Base-by-base conservation (phyloP, 495 filamentous ascomycete species). In the Margaritispora aquatica region DNA sequence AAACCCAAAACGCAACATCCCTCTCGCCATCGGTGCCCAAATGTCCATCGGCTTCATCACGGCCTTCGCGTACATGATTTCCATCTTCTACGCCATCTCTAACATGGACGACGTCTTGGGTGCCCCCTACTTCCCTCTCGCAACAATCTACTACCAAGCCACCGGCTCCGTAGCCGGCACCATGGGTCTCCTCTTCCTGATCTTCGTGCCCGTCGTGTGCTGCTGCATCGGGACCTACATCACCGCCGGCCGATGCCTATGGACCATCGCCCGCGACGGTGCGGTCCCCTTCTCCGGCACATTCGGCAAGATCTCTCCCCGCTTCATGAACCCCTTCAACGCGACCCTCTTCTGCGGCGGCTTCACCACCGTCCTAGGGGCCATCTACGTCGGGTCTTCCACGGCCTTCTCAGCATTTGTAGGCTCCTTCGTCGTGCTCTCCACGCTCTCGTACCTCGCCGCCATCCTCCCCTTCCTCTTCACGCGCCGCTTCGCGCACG, bases 81-180 rank as follows among this genome's bases (percentile, higher is more conserved):
- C 88, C 31, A 79, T 90, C 44, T 82, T 86, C 63, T 92, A 92
- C 68, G 74, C 77, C 41, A 88, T 90, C 62, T 82, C 74, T 47
- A 84, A 87, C 60, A 72, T 91, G 44, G 73, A 78, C 41, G 71
- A 73, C 1, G 76, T 91, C 9, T 74, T 85, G 50, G 68, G 73
- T 34, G 78, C 74, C 24, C 67, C 77, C 29, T 77, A 78, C 11
- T 94, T 89, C 69, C 90, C 90, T 0, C 78, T 93, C 3, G 84
- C 87, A 3, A 81, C 81, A 52, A 88, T 95, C 62, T 96, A 96
- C 73, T 71, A 68, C 13, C 90, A 96, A 73, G 87, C 89, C 0
- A 93, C 89, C 1, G 76, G 76, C 3, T 76, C 75, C 50, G 69
- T 68, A 3, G 84, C 81, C 10, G 80, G 78, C 31, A 79, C 76